Percentiles rank a stretch among this genome's conserved stretches.
These are phyloP conservation scores for Apophysomyces ossiformis DNA, from an alignment of 371 early-diverging fungal species.

Conservation along the genomic window DNA sequence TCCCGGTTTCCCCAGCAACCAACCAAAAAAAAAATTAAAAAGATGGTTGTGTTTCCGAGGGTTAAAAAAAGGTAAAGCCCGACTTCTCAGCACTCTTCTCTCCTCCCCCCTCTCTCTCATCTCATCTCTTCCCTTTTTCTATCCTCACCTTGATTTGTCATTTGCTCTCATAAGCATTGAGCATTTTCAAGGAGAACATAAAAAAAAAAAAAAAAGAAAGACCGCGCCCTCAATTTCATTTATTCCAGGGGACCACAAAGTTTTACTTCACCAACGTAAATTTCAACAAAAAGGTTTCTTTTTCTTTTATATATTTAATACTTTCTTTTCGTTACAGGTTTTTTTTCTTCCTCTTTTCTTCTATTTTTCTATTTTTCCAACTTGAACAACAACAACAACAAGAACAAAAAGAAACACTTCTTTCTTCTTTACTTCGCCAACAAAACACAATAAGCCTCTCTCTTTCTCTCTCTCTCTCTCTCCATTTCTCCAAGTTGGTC, in stretches of 20 bases:
- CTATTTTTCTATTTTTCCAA: not conserved
- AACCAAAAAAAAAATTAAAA: constrained; percentile 1
- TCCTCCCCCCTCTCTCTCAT: not conserved
- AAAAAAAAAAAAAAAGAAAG: constrained; percentile 3
- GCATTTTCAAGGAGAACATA: constrained; percentile 3
- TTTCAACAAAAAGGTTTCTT: too few species aligned
- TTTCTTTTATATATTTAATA: not conserved
- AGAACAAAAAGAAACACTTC: too few species aligned
- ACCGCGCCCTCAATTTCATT: constrained; percentile 6
- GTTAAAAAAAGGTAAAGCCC: not conserved
- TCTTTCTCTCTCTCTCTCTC: not conserved
- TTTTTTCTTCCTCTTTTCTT: not conserved
- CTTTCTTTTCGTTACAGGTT: not conserved
- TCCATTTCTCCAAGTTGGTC: not conserved
- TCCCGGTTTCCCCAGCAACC: not conserved
- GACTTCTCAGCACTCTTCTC: not conserved
- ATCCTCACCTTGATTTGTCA: constrained; percentile 9
- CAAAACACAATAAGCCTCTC: too few species aligned
- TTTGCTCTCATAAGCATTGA: constrained; percentile 9
- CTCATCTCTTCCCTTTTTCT: not conserved
- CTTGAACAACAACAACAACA: too few species aligned
- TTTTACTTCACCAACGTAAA: not conserved
- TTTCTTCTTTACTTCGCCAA: too few species aligned
- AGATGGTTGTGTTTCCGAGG: constrained; percentile 6
- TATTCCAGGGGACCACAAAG: not conserved